Evolutionary conservation across 179 eudicot species (phyloP).

Genomic region (Beta lomatogona): DNA sequence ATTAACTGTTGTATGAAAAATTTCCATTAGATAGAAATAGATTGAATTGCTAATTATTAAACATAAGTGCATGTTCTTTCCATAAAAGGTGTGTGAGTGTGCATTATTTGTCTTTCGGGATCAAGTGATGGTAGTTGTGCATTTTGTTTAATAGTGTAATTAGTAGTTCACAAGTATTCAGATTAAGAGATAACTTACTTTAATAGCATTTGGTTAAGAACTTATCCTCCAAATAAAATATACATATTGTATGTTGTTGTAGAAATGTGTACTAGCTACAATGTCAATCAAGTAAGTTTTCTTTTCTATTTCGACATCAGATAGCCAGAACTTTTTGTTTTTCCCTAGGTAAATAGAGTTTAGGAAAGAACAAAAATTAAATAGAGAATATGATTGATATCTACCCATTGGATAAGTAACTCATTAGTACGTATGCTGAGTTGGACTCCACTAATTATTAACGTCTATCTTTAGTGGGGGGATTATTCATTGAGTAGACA

Average conservation of each 20-base stretch:
- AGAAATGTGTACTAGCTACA: background rate
- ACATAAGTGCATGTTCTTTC: conserved; percentile 19
- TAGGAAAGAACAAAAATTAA: too few species aligned
- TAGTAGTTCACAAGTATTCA: background rate
- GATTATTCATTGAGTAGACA: too few species aligned
- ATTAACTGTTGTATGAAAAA: too few species aligned
- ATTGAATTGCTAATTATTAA: background rate
- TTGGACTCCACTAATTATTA: too few species aligned
- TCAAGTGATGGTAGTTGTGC: conserved; percentile 16
- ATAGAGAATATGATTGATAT: too few species aligned
- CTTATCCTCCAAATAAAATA: background rate
- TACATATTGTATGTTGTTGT: background rate
- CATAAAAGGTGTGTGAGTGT: background rate
- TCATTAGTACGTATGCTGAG: too few species aligned
- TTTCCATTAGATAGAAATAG: background rate
- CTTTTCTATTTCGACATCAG: too few species aligned
- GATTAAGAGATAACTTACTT: background rate
- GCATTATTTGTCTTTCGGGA: conserved; percentile 19
- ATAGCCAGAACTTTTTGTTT: too few species aligned
- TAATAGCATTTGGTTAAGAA: background rate
- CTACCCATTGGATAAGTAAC: too few species aligned
- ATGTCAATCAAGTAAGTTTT: background rate
- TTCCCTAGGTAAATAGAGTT: too few species aligned
- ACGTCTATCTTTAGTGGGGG: too few species aligned
- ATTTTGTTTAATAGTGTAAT: background rate